Base-by-base conservation (phyloP, 495 filamentous ascomycete genomes). In the Letharia lupina region DNA sequence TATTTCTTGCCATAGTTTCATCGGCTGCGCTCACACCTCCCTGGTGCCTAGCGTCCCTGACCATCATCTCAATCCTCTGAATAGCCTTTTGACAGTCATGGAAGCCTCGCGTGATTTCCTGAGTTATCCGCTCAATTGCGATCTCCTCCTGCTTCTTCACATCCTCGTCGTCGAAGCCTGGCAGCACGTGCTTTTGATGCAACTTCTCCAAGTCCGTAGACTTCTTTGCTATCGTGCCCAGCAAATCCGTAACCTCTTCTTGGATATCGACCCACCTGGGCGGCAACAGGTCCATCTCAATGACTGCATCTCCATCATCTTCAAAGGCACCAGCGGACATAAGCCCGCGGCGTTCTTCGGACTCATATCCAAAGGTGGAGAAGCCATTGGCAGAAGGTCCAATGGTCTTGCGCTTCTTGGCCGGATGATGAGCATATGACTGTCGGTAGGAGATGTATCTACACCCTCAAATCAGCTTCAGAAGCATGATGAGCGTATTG, bases 391-490 rank as follows among this genome's bases (percentile, higher is more conserved):
- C 80, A 52, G 77, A 75, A 45, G 85, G 75, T 37, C 82, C 80
- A 64, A 81, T 78, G 78, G 89, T 90, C 62, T 85, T 86, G 64
- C 87, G 83, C 76, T 90, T 91, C 78, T 95, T 92, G 60, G 89
- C 82, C 59, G 93, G 94, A 74, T 96, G 91, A 77, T 98, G 94
- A 69, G 91, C 85, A 76, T 97, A 97, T 67, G 93, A 97, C 78
- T 98, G 94, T 65, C 94, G 92, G 81, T 98, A 98, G 73, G 94
- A 97, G 74, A 98, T 95, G 77, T 93, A 98, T 73, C 94, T 97
- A 72, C 28, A 50, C 28, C 41, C n/a, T 35, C 45, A 40, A 37
- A 56, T 73, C 61, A 69, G 62, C 52, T 61, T 16, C 40, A 28
- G 62, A 58, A 33, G 47, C 71, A 60, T 8, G 11, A 20, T 35